Evolutionary conservation across 2,329 filamentous ascomycete genomes (phyloP).

Genomic region (Arthroderma uncinatum): DNA sequence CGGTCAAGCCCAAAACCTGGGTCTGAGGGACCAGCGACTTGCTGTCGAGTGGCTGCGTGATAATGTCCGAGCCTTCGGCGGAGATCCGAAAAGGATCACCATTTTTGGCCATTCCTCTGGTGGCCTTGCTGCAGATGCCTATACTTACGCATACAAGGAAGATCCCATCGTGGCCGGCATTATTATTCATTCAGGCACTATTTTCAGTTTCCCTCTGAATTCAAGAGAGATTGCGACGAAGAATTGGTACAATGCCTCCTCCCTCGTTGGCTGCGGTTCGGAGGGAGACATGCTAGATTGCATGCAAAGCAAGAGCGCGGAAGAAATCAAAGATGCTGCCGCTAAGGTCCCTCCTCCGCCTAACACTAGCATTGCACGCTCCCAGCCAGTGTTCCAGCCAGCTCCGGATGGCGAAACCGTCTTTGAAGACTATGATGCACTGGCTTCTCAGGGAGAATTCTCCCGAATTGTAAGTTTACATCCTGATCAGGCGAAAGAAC

Average conservation of each 20-base stretch:
- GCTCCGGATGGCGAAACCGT: constrained; percentile 32
- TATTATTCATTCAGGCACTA: constrained; percentile 30
- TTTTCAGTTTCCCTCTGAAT: constrained; percentile 38
- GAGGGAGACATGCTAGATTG: constrained; percentile 26
- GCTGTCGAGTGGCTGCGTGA: constrained; percentile 19
- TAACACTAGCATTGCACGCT: constrained; percentile 25
- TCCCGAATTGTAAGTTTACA: constrained; percentile 24
- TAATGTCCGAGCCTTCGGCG: constrained; percentile 24
- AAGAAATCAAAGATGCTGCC: constrained; percentile 30
- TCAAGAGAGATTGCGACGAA: constrained; percentile 23
- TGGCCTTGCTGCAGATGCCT: constrained; percentile 42
- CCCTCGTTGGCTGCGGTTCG: constrained; percentile 30
- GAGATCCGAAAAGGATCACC: constrained; percentile 24
- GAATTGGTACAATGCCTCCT: constrained; percentile 37
- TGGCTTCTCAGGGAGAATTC: constrained; percentile 29
- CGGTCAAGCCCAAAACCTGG: constrained; percentile 26
- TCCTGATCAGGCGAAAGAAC: neutral
- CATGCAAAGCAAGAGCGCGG: constrained; percentile 29
- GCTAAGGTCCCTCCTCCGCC: constrained; percentile 22
- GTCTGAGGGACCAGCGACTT: constrained; percentile 28
- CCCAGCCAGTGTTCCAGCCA: constrained; percentile 32
- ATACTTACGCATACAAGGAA: constrained; percentile 16
- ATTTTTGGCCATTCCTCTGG: constrained; percentile 30
- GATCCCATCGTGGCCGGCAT: constrained; percentile 30
- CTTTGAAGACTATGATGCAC: constrained; percentile 32